Evolutionary conservation across 2,329 filamentous ascomycete genomes (phyloP), one percentile per base, ranked within the genome.

Genomic region (Coleophoma eucalyptorum): DNA sequence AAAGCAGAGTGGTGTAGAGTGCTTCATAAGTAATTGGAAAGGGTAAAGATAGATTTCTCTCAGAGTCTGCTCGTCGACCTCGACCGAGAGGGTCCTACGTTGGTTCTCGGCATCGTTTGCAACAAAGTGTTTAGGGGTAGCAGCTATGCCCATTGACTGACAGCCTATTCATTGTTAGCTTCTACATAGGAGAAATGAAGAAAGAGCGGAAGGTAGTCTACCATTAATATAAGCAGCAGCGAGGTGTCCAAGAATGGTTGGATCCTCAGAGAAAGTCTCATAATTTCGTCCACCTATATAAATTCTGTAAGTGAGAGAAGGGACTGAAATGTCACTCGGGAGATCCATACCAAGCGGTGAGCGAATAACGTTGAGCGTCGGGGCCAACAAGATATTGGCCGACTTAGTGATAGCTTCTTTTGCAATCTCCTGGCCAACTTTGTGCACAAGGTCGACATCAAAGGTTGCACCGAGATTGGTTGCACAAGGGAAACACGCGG

Each of bases 201-300:
- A 18, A n/a, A 15, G 35, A 15, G 15, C 3, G 35, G 12, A 12
- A 38, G 12, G 5, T 4, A 5, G 15, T 18, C 64, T 58, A 18
- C 59, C 62, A 50, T 61, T 63, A 31, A 66, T 60, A 37, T 63
- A 62, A 31, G 53, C 53, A 19, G 63, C 57, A 6, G 62, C 64
- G 21, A 67, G 53, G 40, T 59, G 58, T 18, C 64, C 64, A 50
- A 57, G 57, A 38, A 66, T 55, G 33, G 65, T 56, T 41, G 64
- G 63, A 52, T 67, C 64, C 46, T 67, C 63, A 13, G 61, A 60
- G 51, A 64, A 66, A 40, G 61, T 58, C 53, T 67, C 64, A 49
- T 64, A 64, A 50, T 65, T 65, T 31, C 64, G 56, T 33, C 63
- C 64, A 8, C 62, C 64, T 58, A 44, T 38, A 44, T 38, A 26